Percentiles rank a stretch among this genome's conserved stretches.
phyloP scores from a whole-genome alignment of 768 basidiomycete genomes.

The Lactarius hatsudake region DNA sequence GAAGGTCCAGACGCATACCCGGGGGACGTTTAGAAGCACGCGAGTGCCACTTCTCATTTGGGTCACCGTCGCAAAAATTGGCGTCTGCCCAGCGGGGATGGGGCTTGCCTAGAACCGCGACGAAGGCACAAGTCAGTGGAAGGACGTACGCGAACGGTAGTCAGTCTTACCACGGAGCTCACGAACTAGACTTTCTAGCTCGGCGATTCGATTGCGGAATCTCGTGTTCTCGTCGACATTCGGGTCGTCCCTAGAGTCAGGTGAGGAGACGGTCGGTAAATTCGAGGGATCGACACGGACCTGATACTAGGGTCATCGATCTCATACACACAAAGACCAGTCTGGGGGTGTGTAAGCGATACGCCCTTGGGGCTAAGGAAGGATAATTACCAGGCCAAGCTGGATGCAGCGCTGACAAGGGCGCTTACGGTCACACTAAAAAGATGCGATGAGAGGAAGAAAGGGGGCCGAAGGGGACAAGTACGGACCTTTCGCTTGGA shows the following conservation, averaged over 20 bases:
- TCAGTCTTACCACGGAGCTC: constrained; percentile 70
- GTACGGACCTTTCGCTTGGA: constrained; percentile 82
- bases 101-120: constrained; percentile 61
- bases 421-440: constrained; percentile 85
- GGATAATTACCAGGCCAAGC: constrained; percentile 63
- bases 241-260: constrained; percentile 68
- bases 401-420: constrained; percentile 91
- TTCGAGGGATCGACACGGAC: constrained; percentile 40
- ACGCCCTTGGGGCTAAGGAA: constrained; percentile 12
- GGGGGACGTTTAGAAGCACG: constrained; percentile 65
- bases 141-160: neutral
- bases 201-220: constrained; percentile 83
- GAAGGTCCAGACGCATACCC: constrained; percentile 31
- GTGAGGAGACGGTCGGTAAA: neutral
- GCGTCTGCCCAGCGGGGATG: constrained; percentile 85
- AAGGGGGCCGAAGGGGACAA: constrained; percentile 6
- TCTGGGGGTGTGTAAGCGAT: constrained; percentile 42
- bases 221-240: constrained; percentile 84
- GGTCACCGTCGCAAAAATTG: constrained; percentile 75
- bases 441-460: constrained; percentile 20
- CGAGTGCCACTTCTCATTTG: constrained; percentile 84
- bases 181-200: constrained; percentile 88
- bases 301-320: constrained; percentile 84
- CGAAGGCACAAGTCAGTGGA: constrained; percentile 6
- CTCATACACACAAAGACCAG: constrained; percentile 92